phyloP scores from a whole-genome alignment of 192 early-diverging fungal genomes.

The Coemansia sp. region DNA sequence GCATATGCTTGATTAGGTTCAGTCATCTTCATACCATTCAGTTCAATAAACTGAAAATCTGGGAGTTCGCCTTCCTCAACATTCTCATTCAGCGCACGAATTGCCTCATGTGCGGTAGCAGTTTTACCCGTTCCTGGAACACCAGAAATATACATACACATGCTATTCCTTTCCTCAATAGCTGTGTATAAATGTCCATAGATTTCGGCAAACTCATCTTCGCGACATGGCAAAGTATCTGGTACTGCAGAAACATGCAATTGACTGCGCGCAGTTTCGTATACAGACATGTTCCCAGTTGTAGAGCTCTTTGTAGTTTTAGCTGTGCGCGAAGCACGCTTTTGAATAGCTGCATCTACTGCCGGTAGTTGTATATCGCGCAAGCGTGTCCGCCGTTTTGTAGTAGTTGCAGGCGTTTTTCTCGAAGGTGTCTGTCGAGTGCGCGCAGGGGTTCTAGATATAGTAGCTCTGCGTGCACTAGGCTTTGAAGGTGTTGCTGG shows the following conservation, averaged over 20 bases:
- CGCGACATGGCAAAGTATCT: slow-evolving; percentile 87
- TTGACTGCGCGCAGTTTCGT: slow-evolving; percentile 67
- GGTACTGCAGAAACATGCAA: slow-evolving; percentile 91
- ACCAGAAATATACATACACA: slow-evolving; percentile 92
- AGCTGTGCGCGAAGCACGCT: slow-evolving; percentile 18
- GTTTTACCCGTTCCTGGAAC: slow-evolving; percentile 98
- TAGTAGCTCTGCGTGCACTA: slow-evolving; percentile 1
- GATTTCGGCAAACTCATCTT: slow-evolving; percentile 85
- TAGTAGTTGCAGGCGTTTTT: slow-evolving; percentile 10
- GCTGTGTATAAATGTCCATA: slow-evolving; percentile 71
- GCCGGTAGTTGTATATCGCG: slow-evolving; percentile 42
- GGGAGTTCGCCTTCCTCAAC: slow-evolving; percentile 57
- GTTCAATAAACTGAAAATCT: slow-evolving; percentile 87
- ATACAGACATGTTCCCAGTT: slow-evolving; percentile 44
- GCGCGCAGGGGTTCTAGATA: background rate
- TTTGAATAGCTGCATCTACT: slow-evolving; percentile 25
- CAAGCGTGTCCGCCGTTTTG: slow-evolving; percentile 32
- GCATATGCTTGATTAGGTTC: slow-evolving; percentile 88
- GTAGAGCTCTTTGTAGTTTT: slow-evolving; percentile 8
- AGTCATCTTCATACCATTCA: slow-evolving; percentile 96
- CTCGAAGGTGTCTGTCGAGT: slow-evolving; percentile 10
- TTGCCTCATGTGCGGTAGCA: slow-evolving; percentile 84
- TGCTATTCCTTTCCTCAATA: slow-evolving; percentile 77
- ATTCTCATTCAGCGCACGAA: slow-evolving; percentile 69
- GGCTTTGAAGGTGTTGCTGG: background rate